Base-by-base conservation (phyloP, 805 yeast species). In the Maudiozyma saulgeensis region DNA sequence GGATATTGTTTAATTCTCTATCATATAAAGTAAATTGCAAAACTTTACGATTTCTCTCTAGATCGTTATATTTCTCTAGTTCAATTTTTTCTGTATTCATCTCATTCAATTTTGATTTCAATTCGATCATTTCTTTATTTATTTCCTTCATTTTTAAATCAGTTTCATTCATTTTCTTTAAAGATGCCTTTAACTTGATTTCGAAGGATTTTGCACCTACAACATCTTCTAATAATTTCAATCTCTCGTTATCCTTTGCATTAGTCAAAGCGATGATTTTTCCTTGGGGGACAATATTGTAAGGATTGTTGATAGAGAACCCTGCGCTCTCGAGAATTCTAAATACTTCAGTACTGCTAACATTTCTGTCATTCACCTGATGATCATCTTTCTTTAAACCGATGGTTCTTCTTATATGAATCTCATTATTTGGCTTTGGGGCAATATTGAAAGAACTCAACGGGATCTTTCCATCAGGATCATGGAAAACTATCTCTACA, bases 251-350 rank as follows among this genome's bases (percentile, higher is more conserved):
- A 61, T 89, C 96, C 57, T 86, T 86, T 0, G 96, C 91, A 61
- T 88, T 88, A 0, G 98, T 91, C 51, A 93, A 72, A 0, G 86
- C 76, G 0, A 96, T 84, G 57, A 93, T 87, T 57, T 87, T 76
- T 19, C 99, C 99, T 67, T 93, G 99, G 0, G 99, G 98, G 5
- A 93, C 98, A 56, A 93, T 91, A 64, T 91, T 91, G 66, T 90
- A 91, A 0, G 97, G 96, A 55, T 89, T 90, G 6, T 88, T 80
- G 52, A 85, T 76, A 0, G 96, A 85, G 61, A 93, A 88, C 0
- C 99, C 99, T 0, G 96, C 96, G 59, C 87, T 82, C 64, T 91
- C 97, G 37, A 90, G 71, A 53, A 87, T 68, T 54, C 86, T 84
- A 79, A 82, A 81, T 15, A 90, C 76, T 61, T 89, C 97, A 2